Evolutionary conservation across 441 rosid species (phyloP).

Genomic region (Bocquillonia castaneifolia): DNA sequence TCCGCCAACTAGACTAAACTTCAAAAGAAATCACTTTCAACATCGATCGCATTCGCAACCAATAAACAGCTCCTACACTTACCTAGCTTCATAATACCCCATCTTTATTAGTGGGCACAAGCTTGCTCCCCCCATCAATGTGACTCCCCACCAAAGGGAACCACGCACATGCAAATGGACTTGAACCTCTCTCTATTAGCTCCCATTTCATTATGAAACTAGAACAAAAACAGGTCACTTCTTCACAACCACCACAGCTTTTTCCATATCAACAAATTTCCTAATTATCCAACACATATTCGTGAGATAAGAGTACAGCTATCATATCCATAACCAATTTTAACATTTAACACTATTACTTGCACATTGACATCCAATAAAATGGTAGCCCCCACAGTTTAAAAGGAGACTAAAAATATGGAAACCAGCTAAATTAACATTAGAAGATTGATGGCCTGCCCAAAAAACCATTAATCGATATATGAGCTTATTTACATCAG

Average conservation of each 20-base stretch:
- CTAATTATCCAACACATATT: not conserved
- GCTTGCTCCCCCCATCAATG: slow-evolving; percentile 7
- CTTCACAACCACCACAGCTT: not conserved
- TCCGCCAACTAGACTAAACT: too few species aligned
- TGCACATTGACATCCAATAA: not conserved
- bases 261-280: not conserved
- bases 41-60: not conserved
- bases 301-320: not conserved
- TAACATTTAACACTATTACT: not conserved
- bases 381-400: not conserved
- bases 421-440: slow-evolving; percentile 14
- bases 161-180: slow-evolving; percentile 13
- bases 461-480: slow-evolving; percentile 12
- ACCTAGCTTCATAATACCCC: not conserved
- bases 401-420: not conserved
- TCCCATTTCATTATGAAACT: not conserved
- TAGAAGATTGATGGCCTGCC: slow-evolving; percentile 9
- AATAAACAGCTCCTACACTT: not conserved
- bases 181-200: not conserved
- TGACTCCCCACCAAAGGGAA: slow-evolving; percentile 4
- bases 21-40: not conserved
- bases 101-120: slow-evolving; percentile 12
- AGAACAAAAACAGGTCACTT: not conserved
- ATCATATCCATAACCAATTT: not conserved
- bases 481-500: slow-evolving; percentile 30